These are phyloP conservation scores for Extremus antarcticus DNA, from an alignment of 495 filamentous ascomycete species.

Conservation along the genomic window DNA sequence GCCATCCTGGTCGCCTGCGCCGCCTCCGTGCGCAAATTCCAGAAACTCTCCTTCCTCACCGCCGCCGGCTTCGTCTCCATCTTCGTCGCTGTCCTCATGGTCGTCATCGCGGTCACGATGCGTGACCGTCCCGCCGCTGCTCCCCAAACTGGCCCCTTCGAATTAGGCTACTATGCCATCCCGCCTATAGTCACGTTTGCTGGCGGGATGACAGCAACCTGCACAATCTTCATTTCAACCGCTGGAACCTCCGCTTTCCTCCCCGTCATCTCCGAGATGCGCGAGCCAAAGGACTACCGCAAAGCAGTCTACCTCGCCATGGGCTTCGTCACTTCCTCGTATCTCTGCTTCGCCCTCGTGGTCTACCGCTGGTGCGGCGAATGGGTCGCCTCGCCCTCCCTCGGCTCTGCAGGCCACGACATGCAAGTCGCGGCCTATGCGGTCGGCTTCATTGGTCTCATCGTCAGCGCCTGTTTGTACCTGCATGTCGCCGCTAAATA, in stretches of 20 bases:
- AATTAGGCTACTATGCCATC: slow-evolving; percentile 29
- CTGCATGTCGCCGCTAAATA: slow-evolving; percentile 29
- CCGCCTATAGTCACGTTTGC: slow-evolving; percentile 27
- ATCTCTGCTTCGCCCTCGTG: slow-evolving; percentile 27
- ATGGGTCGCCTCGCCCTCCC: slow-evolving; percentile 29
- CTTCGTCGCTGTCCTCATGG: slow-evolving; percentile 22
- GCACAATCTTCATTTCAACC: slow-evolving; percentile 29
- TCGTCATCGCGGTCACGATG: slow-evolving; percentile 22
- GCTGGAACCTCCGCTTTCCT: slow-evolving; percentile 15
- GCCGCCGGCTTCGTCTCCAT: slow-evolving; percentile 20
- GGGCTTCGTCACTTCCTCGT: slow-evolving; percentile 25
- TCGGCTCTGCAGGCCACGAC: slow-evolving; percentile 28
- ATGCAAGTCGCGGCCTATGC: slow-evolving; percentile 32
- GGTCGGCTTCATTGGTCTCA: slow-evolving; percentile 25
- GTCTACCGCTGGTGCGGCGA: slow-evolving; percentile 31
- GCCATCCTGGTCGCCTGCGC: slow-evolving; percentile 6
- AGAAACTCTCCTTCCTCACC: slow-evolving; percentile 14
- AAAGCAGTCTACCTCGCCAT: slow-evolving; percentile 28
- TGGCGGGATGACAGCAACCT: slow-evolving; percentile 23
- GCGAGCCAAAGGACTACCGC: slow-evolving; percentile 25
- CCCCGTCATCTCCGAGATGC: slow-evolving; percentile 24
- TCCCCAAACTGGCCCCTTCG: slow-evolving; percentile 30
- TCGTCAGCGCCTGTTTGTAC: slow-evolving; percentile 15
- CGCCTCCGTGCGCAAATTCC: slow-evolving; percentile 18
- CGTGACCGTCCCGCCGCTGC: slow-evolving; percentile 29